Base-by-base conservation (phyloP, 257 asterid species). In the Gardenia jasminoides region DNA sequence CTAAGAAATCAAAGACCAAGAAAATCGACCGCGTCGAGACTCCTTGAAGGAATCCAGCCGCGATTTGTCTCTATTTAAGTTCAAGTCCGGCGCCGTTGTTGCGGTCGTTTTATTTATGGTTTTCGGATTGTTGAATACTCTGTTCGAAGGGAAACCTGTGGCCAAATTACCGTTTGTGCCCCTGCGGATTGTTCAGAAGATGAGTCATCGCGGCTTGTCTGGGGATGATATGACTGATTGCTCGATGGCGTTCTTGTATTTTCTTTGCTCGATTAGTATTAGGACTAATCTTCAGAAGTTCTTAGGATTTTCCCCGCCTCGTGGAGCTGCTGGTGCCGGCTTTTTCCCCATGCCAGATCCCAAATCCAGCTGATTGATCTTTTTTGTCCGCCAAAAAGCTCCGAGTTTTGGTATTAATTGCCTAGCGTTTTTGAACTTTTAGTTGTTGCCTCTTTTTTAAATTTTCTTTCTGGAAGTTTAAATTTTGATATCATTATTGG, bases 151-250 rank as follows among this genome's bases (percentile, higher is more conserved):
- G 8, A 91, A 89, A 67, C 68, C 91, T 0, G 98, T 93, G 7
- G 99, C 99, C 1, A 96, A 96, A 78, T 84, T 96, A 17, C 99
- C 99, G 7, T 96, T 96, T 67, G 91, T 91, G 22, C 98, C 99
- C 26, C 84, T 93, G 0, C 79, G 74, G 56, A 56, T 96, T 82
- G 92, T 96, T 52, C 99, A 96, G 94, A 96, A 96, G 95, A 96
- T 96, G 99, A 92, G 97, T 81, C 99, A 96, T 58, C 87, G 99
- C 56, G 99, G 99, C 10, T 87, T 96, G 88, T 46, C 85, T 9
- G 99, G 99, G 73, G 88, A 87, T 36, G 99, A 96, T 69, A 90
- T 91, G 99, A 96, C 98, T 62, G 99, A 96, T 88, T 96, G 99
- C 70, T 96, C 98, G 15, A 96, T 96, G 98, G 97, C 98, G 50